A percentile compares a stretch with the other conserved stretches of the same genome.
phyloP scores from a whole-genome alignment of 75 land plant genomes.

The Azolla pinnata region DNA sequence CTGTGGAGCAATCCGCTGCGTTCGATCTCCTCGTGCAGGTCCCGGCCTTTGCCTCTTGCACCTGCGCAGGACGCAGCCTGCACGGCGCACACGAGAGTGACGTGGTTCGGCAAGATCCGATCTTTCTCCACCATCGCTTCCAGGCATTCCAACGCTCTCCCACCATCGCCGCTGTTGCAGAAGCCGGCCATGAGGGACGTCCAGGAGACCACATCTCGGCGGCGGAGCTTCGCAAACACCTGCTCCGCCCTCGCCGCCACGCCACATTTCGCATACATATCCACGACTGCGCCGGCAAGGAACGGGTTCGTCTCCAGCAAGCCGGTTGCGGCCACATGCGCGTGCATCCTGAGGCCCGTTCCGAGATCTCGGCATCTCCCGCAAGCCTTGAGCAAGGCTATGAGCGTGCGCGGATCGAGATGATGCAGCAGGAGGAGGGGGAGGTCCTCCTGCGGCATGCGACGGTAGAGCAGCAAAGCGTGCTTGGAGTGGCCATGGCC shows the following conservation, averaged over 20 bases:
- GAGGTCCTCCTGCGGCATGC: too few species aligned
- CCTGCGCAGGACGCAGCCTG: not conserved
- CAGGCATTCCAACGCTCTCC: not conserved
- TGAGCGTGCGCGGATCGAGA: too few species aligned
- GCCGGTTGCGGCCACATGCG: not conserved
- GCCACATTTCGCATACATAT: slow-evolving; percentile 44
- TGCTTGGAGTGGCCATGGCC: too few species aligned
- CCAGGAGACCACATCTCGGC: slow-evolving; percentile 25
- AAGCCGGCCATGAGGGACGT: slow-evolving; percentile 33
- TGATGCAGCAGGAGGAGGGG: too few species aligned
- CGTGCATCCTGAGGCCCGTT: not conserved
- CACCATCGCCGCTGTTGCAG: slow-evolving; percentile 2
- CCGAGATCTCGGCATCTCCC: not conserved
- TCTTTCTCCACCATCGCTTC: not conserved
- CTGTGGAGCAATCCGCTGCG: not conserved
- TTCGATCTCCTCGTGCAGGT: not conserved
- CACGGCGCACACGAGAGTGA: not conserved
- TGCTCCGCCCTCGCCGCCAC: slow-evolving; percentile 17
- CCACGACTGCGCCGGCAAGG: slow-evolving; percentile 23
- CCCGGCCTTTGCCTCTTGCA: not conserved
- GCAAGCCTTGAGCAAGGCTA: not conserved
- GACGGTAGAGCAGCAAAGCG: too few species aligned
- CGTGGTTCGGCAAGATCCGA: slow-evolving; percentile 5
- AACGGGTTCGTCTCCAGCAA: slow-evolving; percentile 2
- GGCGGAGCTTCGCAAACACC: slow-evolving; percentile 16